Evolutionary conservation across 2,329 filamentous ascomycete species (phyloP), one percentile per base, ranked within the genome.

Genomic region (Hysterium pulicare): DNA sequence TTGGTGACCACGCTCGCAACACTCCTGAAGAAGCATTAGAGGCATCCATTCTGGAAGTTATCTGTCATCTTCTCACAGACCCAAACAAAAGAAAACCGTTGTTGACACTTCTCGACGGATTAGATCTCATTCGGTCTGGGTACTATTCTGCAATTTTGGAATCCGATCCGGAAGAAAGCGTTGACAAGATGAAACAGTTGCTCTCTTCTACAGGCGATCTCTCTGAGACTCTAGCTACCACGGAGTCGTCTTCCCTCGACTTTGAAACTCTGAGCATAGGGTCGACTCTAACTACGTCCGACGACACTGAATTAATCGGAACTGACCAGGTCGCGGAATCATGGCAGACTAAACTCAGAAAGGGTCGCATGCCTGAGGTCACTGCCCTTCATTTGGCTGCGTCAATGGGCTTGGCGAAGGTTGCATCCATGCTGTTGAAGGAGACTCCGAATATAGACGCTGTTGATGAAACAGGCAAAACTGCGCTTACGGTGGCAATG

Each of bases 371-470:
- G 17, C 42, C 41, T 5, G 42, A 45, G 30, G 45, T 46, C 11
- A 47, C 45, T 9, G 42, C 45, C 10, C 33, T 47, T 5, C 45
- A 47, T 21, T 33, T 47, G 3, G 45, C 45, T 5, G 45, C 42
- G 8, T 47, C 41, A 4, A 47, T 47, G 45, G 45, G 45, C n/a
- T 38, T 47, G 11, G 45, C 41, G 10, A 47, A 33, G 32, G 45
- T 47, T 13, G 45, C 45, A 7, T 36, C 45, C 28, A 41, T 47
- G 42, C 24, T 47, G 3, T 20, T 47, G 16, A 37, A 41, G 15
- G 38, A 38, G 16, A 16, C 31, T 9, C 42, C 41, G 13, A 31
- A 47, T 22, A 40, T 47, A 19, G 42, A 47, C 24, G 45, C 45
- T n/a, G 26, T 42, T n/a, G 45, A 47, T 38, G 45, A 45, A 20